Evolutionary conservation across 2,329 filamentous ascomycete genomes (phyloP).

Genomic region (Ambrosiella beaveri): DNA sequence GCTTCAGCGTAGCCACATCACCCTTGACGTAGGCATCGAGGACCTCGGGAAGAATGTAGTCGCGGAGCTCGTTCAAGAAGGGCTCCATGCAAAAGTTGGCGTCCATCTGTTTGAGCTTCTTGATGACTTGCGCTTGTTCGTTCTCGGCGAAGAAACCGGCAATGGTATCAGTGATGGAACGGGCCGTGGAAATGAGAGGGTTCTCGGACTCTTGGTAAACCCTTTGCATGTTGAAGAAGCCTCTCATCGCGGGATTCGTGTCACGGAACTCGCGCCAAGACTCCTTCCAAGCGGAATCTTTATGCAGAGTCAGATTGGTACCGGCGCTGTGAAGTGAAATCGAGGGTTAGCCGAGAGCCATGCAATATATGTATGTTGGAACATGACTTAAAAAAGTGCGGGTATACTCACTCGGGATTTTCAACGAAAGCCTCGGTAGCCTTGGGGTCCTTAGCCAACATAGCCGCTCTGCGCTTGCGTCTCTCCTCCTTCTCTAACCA

Average conservation of each 20-base stretch:
- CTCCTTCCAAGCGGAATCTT: conserved; percentile 94
- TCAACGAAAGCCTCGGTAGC: conserved; percentile 50
- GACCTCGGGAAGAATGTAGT: conserved; percentile 95
- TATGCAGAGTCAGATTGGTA: conserved; percentile 87
- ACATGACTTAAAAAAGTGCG: not conserved
- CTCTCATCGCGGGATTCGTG: conserved; percentile 72
- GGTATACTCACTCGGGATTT: conserved; percentile 66
- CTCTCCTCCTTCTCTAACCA: conserved; percentile 96
- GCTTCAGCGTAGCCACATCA: conserved; percentile 72
- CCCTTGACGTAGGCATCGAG: conserved; percentile 97
- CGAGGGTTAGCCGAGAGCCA: not conserved
- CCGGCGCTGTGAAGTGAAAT: conserved; percentile 49
- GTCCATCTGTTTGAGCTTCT: conserved; percentile 93
- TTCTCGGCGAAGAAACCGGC: conserved; percentile 97
- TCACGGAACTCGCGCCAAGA: conserved; percentile 96
- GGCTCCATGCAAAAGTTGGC: conserved; percentile 87
- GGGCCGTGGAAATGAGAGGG: conserved; percentile 77
- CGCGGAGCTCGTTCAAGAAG: conserved; percentile 85
- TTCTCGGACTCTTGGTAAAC: conserved; percentile 96
- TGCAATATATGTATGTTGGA: not conserved
- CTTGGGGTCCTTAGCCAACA: conserved; percentile 41
- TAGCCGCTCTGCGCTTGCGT: conserved; percentile 55
- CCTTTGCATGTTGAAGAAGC: conserved; percentile 68
- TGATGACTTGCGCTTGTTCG: conserved; percentile 93
- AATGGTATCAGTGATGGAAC: conserved; percentile 83